phyloP scores from a whole-genome alignment of 306 rosid genomes.

The Benincasa hispida region DNA sequence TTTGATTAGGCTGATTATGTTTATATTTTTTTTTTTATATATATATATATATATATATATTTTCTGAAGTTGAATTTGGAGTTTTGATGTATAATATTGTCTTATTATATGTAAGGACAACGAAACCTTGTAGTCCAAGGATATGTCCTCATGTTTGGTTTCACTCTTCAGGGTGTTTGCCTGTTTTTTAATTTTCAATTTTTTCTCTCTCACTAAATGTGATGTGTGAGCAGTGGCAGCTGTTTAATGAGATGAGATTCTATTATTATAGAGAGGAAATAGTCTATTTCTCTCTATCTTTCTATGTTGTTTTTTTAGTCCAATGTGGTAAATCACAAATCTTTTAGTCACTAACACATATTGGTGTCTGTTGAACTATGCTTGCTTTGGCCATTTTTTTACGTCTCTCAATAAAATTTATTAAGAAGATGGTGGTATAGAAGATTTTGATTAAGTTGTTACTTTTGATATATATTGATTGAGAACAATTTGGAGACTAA shows the following conservation, averaged over 20 bases:
- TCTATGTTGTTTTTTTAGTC: too few species aligned
- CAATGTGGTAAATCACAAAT: too few species aligned
- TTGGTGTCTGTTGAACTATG: too few species aligned
- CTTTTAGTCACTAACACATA: too few species aligned
- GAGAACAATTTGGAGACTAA: too few species aligned
- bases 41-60: too few species aligned
- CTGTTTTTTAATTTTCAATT: neutral
- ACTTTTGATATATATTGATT: too few species aligned
- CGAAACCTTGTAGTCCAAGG: neutral
- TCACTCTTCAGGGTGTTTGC: neutral
- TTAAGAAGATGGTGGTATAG: neutral
- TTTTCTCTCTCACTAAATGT: neutral
- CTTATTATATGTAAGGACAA: neutral
- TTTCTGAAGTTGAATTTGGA: conserved; percentile 32
- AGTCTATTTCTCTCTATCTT: neutral
- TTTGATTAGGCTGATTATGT: conserved; percentile 19
- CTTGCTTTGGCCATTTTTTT: too few species aligned
- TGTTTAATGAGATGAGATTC: neutral
- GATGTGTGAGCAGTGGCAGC: neutral
- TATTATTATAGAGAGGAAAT: neutral
- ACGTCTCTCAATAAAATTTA: neutral
- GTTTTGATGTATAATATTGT: conserved; percentile 20
- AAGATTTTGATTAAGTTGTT: neutral
- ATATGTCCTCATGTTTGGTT: neutral
- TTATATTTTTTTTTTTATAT: conserved; percentile 46